Evolutionary conservation across 768 basidiomycete species (phyloP), one percentile per base, ranked within the genome.

Genomic region (Lactarius evosmus): DNA sequence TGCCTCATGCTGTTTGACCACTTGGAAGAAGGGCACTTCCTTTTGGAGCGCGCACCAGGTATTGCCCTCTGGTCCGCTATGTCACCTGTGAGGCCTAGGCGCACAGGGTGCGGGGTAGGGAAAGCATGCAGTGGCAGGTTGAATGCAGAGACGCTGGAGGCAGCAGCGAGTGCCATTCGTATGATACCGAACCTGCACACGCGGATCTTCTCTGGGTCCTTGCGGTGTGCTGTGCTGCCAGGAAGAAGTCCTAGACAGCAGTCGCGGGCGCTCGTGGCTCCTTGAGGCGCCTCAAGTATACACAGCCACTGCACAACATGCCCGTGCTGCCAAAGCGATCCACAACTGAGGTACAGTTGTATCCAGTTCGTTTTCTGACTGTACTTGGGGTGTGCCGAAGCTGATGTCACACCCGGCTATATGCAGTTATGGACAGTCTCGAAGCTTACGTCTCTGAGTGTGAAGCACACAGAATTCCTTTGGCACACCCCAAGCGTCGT

Each of bases 1-100:
- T 51, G 52, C 27, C 52, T 66, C 34, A 46, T 55, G 2, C 53
- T 66, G 4, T 58, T 66, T 5, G n/a, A n/a, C n/a, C n/a, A n/a
- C n/a, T n/a, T n/a, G 4, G 59, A 41, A n/a, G 38, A 49, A 32
- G 33, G 29, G n/a, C 64, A 49, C 16, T 38, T 46, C 14, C 22
- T 56, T 29, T 53, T 53, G 17, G 52, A 55, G 38, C 60, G 60
- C 11, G 41, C 44, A 22, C 57, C 57, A 5, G 8, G 16, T 33
- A 32, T 32, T 38, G 49, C 29, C 16, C 6, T 33, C 6, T 29
- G 12, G 3, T 27, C 46, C 46, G 12, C 46, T 12, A 16, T 14
- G 25, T 49, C 46, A 25, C 1, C 46, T 49, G 11, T 16, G 12
- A 22, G 6, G 6, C 22, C 3, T 1, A 14, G n/a, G 9, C 22